Evolutionary conservation across 768 basidiomycete species (phyloP), one percentile per base, ranked within the genome.

Genomic region (Xerocomus potaroensis): DNA sequence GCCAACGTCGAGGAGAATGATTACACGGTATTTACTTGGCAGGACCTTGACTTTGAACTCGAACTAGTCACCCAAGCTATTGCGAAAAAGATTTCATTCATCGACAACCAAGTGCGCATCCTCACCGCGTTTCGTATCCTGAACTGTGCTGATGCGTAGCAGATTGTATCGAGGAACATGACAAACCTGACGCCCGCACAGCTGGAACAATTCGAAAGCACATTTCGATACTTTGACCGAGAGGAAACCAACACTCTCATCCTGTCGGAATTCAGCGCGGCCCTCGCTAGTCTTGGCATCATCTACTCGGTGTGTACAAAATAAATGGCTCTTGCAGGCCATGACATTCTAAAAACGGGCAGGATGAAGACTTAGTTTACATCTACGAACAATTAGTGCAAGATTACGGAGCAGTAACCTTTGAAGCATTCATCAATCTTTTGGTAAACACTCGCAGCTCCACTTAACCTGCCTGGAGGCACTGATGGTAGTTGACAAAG

Each of bases 1-100:
- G 94, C 93, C 9, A 96, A 98, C 50, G 86, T 97, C 6, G 95
- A 98, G 59, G 94, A 96, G 66, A 97, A 96, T 61, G 95, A 98
- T 62, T 89, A 94, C 63, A 95, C 92, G 0, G 81, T 95, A 3
- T 87, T 94, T 59, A 90, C 88, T 4, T 81, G 75, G 52, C 87
- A 91, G 65, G 94, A 97, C 64, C 74, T 96, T 33, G 83, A 84
- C 48, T 96, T 93, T 54, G 94, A 98, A 67, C 74, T 93, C 1
- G 85, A 85, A 62, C 72, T 93, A 11, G 76, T 95, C 18, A 78
- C 83, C 35, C 85, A 87, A 57, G 86, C 83, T 30, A 78, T 96
- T 16, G 76, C 77, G 18, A 91, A 91, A 75, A 91, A 96, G 74
- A 80, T 94, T n/a, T 80, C 86, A 0, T 98, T 98, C 64, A 87